Percentiles rank a stretch among this genome's conserved stretches.
Evolutionary conservation across 768 basidiomycete species (phyloP).

Genomic region (Cystofilobasidium ferigula): DNA sequence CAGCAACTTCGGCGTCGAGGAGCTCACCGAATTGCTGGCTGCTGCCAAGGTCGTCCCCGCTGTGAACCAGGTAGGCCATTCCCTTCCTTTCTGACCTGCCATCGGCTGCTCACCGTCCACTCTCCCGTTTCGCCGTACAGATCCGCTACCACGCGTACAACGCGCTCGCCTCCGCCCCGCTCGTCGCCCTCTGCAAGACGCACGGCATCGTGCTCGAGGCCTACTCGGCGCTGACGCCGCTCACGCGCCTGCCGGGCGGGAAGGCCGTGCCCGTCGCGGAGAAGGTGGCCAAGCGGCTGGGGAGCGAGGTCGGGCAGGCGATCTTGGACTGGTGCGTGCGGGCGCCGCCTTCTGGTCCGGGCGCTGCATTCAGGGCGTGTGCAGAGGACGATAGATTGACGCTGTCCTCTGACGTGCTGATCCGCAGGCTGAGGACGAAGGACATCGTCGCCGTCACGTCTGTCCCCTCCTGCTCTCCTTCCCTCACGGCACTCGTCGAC

Average conservation of each 20-base stretch:
- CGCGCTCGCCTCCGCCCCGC: background rate
- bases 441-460: constrained; percentile 25
- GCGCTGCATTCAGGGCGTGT: too few relatives aligned
- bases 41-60: constrained; percentile 22
- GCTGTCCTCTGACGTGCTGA: too few relatives aligned
- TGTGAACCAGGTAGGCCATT: constrained; percentile 16
- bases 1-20: constrained; percentile 11
- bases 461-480: background rate
- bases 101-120: background rate
- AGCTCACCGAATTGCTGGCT: constrained; percentile 5
- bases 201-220: constrained; percentile 23
- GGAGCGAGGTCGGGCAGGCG: constrained; percentile 14
- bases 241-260: constrained; percentile 16
- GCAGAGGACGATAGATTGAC: too few relatives aligned
- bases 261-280: constrained; percentile 13
- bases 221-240: constrained; percentile 18
- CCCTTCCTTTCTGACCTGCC: background rate
- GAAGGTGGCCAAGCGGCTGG: constrained; percentile 2
- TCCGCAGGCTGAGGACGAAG: constrained; percentile 23
- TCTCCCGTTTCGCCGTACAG: background rate
- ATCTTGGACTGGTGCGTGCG: constrained; percentile 22
- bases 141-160: constrained; percentile 23
- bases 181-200: constrained; percentile 1
- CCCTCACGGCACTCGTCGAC: too few relatives aligned
- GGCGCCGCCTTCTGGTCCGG: too few relatives aligned